A percentile compares a stretch with the other conserved stretches of the same genome.
These are phyloP conservation scores for Omphalotus olearius DNA, from an alignment of 1,284 basidiomycete genomes.

Conservation along the genomic window DNA sequence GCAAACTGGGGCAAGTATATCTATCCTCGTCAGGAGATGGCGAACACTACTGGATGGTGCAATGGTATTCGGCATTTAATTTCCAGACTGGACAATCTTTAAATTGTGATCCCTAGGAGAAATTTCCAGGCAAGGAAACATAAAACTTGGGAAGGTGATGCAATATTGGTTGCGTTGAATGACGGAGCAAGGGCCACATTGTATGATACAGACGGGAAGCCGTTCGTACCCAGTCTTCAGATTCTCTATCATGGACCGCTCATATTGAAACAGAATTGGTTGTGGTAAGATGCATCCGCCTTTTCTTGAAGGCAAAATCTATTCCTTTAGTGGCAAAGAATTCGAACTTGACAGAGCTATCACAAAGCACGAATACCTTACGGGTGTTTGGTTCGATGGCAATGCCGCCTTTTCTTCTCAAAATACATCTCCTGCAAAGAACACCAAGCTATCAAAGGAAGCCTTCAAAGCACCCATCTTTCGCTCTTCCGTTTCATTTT, in stretches of 20 bases:
- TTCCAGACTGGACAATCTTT: neutral
- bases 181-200: slow-evolving; percentile 42
- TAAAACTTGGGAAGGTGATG: slow-evolving; percentile 91
- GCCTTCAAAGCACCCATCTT: slow-evolving; percentile 19
- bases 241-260: neutral
- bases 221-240: slow-evolving; percentile 33
- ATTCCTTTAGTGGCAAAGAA: slow-evolving; percentile 66
- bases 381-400: slow-evolving; percentile 58
- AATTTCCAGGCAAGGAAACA: slow-evolving; percentile 81
- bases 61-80: slow-evolving; percentile 6
- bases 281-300: slow-evolving; percentile 36
- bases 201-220: slow-evolving; percentile 58
- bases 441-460: slow-evolving; percentile 11
- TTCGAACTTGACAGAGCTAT: slow-evolving; percentile 62
- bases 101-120: slow-evolving; percentile 44
- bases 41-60: slow-evolving; percentile 13
- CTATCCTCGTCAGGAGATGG: neutral
- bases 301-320: slow-evolving; percentile 46
- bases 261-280: slow-evolving; percentile 30
- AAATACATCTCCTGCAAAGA: slow-evolving; percentile 42
- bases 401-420: slow-evolving; percentile 12
- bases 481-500: slow-evolving; percentile 9
- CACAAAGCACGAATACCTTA: slow-evolving; percentile 53
- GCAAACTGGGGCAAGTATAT: neutral
- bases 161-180: slow-evolving; percentile 50